Evolutionary conservation across 2,329 filamentous ascomycete genomes (phyloP).

Genomic region (Neonectria hederae): DNA sequence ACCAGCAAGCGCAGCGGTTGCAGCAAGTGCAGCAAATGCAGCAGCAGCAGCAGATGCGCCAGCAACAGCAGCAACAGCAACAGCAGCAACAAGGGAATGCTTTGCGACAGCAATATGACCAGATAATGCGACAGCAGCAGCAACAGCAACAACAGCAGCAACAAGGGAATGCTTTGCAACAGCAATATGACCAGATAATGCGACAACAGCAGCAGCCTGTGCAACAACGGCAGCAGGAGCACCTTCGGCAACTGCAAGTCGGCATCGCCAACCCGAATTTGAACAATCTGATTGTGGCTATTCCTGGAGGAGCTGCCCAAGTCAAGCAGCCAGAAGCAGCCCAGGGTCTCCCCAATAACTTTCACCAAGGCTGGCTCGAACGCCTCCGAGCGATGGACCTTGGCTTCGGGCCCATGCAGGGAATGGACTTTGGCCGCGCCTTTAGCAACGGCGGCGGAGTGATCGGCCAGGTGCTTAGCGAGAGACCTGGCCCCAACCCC

Average conservation of each 20-base stretch:
- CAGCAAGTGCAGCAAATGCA: not conserved
- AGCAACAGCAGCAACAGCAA: constrained; percentile 1
- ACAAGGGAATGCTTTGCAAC: not conserved
- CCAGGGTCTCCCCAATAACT: not conserved
- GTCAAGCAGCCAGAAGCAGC: not conserved
- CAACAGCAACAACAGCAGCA: not conserved
- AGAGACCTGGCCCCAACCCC: not conserved
- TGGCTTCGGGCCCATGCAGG: constrained; percentile 16
- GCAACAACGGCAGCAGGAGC: not conserved
- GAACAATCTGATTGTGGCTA: not conserved
- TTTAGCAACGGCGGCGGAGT: not conserved
- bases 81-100: constrained; percentile 1
- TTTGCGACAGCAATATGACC: not conserved
- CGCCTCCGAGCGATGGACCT: not conserved
- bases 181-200: not conserved
- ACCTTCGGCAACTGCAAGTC: not conserved
- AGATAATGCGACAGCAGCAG: not conserved
- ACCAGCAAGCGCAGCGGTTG: not conserved
- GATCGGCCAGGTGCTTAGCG: not conserved
- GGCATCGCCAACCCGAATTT: not conserved
- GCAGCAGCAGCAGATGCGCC: not conserved
- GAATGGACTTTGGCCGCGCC: constrained; percentile 2
- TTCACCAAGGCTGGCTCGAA: not conserved
- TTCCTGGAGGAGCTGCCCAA: not conserved
- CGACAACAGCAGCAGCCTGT: not conserved